Evolutionary conservation across 2,329 filamentous ascomycete species (phyloP).

Genomic region (Aureobasidium vineae): DNA sequence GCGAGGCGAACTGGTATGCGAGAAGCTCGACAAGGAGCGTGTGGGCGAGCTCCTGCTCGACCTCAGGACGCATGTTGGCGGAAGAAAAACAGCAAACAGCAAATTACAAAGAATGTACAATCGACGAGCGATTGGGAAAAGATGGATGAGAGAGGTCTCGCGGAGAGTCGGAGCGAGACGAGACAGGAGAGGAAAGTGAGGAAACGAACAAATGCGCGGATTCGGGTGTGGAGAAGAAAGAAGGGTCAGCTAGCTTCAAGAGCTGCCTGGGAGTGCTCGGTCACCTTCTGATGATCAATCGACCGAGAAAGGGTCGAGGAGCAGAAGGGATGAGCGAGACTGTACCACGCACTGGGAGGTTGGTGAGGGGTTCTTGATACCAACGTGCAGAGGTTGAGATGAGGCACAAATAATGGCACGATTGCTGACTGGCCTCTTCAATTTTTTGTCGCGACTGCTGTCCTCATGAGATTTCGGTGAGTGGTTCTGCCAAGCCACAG

Average conservation of each 20-base stretch:
- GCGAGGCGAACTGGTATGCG: constrained; percentile 98
- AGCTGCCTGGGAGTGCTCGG: constrained; percentile 20
- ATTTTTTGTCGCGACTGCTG: constrained; percentile 22
- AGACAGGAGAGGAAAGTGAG: constrained; percentile 24
- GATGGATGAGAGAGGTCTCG: constrained; percentile 13
- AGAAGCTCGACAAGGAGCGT: constrained; percentile 97
- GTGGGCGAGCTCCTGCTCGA: constrained; percentile 98
- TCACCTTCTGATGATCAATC: constrained; percentile 20
- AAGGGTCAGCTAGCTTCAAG: constrained; percentile 27
- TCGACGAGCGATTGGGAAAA: constrained; percentile 13
- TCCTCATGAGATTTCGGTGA: constrained; percentile 19
- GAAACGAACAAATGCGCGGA: constrained; percentile 14
- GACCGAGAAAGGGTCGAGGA: constrained; percentile 15
- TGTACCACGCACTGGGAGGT: constrained; percentile 22
- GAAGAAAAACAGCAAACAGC: constrained; percentile 20
- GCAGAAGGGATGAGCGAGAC: constrained; percentile 11
- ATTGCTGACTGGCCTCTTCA: constrained; percentile 24
- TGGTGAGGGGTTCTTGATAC: constrained; percentile 16
- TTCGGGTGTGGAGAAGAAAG: constrained; percentile 25
- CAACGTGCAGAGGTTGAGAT: constrained; percentile 25
- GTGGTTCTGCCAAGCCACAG: constrained; percentile 17
- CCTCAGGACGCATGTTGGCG: constrained; percentile 85
- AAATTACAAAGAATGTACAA: constrained; percentile 24
- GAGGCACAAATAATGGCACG: constrained; percentile 22
- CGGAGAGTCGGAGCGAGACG: constrained; percentile 14